Conservation (phyloP, 1,284 basidiomycete genomes). For the Pseudomicrostroma phylloplanum region DNA sequence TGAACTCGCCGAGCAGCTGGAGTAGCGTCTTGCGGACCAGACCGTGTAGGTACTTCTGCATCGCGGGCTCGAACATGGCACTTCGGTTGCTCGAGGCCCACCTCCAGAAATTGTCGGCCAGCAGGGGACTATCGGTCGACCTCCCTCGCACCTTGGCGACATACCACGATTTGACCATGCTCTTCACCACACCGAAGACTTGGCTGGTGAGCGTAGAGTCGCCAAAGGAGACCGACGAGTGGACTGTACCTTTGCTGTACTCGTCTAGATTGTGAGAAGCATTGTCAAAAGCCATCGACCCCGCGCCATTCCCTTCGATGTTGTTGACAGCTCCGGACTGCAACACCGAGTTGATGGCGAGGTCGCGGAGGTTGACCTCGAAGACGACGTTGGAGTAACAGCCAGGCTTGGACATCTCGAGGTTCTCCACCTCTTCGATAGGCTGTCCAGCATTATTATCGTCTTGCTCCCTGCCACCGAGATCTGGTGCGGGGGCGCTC, state of each 20-base stretch:
- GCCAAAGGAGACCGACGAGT: slow-evolving; percentile 63
- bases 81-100: slow-evolving; percentile 85
- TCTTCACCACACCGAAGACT: slow-evolving; percentile 76
- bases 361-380: slow-evolving; percentile 79
- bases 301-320: slow-evolving; percentile 72
- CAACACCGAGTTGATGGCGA: slow-evolving; percentile 88
- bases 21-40: slow-evolving; percentile 98
- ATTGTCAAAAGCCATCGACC: slow-evolving; percentile 83
- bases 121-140: slow-evolving; percentile 56
- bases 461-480: slow-evolving; percentile 89
- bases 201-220: slow-evolving; percentile 87
- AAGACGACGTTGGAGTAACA: slow-evolving; percentile 89
- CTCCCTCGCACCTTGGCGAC: slow-evolving; percentile 68
- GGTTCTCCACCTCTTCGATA: slow-evolving; percentile 59
- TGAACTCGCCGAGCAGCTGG: slow-evolving; percentile 93
- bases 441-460: slow-evolving; percentile 57
- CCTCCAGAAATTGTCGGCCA: slow-evolving; percentile 86
- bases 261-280: slow-evolving; percentile 79
- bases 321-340: slow-evolving; percentile 94
- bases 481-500: slow-evolving; percentile 66
- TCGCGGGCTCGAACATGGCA: slow-evolving; percentile 83
- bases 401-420: slow-evolving; percentile 81
- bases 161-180: slow-evolving; percentile 86
- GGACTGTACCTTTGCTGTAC: slow-evolving; percentile 68
- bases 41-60: slow-evolving; percentile 88